A percentile compares a stretch with the other conserved stretches of the same genome.
Evolutionary conservation across 2,329 filamentous ascomycete species (phyloP).

Genomic region (Microdochium bolleyi): DNA sequence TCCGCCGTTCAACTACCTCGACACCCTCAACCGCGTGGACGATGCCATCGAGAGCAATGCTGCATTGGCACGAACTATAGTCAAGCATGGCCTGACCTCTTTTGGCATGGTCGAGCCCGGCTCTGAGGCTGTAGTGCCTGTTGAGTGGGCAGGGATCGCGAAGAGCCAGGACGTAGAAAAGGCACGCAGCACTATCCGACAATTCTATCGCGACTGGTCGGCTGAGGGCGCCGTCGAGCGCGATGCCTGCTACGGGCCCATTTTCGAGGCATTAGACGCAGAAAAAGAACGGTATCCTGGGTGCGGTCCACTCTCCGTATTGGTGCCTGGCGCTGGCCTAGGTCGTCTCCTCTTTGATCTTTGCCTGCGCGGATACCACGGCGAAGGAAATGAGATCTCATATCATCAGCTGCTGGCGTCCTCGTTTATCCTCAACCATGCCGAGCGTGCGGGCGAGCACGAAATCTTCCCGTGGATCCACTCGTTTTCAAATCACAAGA

Average conservation of each 20-base stretch:
- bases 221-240: slow-evolving; percentile 67
- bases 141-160: slow-evolving; percentile 62
- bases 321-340: slow-evolving; percentile 85
- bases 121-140: slow-evolving; percentile 36
- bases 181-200: slow-evolving; percentile 82
- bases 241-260: slow-evolving; percentile 66
- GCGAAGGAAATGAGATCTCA: slow-evolving; percentile 92
- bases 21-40: slow-evolving; percentile 72
- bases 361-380: slow-evolving; percentile 60
- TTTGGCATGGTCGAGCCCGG: slow-evolving; percentile 43
- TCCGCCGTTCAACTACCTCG: slow-evolving; percentile 75
- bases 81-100: slow-evolving; percentile 57
- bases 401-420: slow-evolving; percentile 94
- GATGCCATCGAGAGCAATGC: slow-evolving; percentile 86
- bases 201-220: slow-evolving; percentile 95
- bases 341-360: slow-evolving; percentile 87
- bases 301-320: slow-evolving; percentile 47
- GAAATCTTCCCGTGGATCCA: slow-evolving; percentile 79
- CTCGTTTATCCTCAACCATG: slow-evolving; percentile 65
- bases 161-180: slow-evolving; percentile 77
- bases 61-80: slow-evolving; percentile 70
- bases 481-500: slow-evolving; percentile 78
- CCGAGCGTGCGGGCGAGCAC: slow-evolving; percentile 51
- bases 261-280: slow-evolving; percentile 55
- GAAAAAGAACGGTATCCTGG: slow-evolving; percentile 27